Base-by-base conservation (phyloP, 1,284 basidiomycete genomes). In the Rhodotorula sp. region DNA sequence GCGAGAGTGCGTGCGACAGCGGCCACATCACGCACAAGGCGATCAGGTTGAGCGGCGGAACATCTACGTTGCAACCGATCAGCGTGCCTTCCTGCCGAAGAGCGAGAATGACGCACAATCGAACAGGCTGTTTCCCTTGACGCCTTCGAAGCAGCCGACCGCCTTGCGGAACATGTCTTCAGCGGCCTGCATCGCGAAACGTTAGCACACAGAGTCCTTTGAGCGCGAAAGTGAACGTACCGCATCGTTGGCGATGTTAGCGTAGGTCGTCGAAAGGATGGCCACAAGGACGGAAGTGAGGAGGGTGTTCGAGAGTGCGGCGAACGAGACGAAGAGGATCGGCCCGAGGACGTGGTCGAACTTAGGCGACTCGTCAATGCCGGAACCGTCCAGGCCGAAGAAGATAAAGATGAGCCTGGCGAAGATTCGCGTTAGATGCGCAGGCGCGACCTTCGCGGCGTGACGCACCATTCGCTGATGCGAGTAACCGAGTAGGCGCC, bases 141-240 rank as follows among this genome's bases (percentile, higher is more conserved):
- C 70, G 49, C 92, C 91, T 83, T 94, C 91, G 63, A 96, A 90
- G 0, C 92, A 94, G 39, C 85, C 83, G 67, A 96, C 90, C 2
- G 91, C 87, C 76, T 86, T 89, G 80, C 95, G 91, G 81, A 92
- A 96, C 51, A 95, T 82, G 81, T 92, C 90, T 88, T 92, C 65
- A 22, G 58, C 62, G 29, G 44, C 59, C 61, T 61, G 48, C 60
- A 68, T 70, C 55, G 48, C 39, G 47, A 36, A 17, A 8, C 17
- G 20, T 10, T 5, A 34, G 5, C 17, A 36, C 39, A 44, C 39
- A 15, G 39, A 44, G 19, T 15, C 13, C 39, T 8, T 6, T 3
- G 24, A 53, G 54, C 15, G 13, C 4, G 0, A 27, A 47, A 49
- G 8, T 2, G 2, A 5, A 58, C 70, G 9, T 20, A 70, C 70